These are phyloP conservation scores for Pseudonitzschia delicatissima DNA, from an alignment of 108 stramenopile genomes.

Conservation along the genomic window DNA sequence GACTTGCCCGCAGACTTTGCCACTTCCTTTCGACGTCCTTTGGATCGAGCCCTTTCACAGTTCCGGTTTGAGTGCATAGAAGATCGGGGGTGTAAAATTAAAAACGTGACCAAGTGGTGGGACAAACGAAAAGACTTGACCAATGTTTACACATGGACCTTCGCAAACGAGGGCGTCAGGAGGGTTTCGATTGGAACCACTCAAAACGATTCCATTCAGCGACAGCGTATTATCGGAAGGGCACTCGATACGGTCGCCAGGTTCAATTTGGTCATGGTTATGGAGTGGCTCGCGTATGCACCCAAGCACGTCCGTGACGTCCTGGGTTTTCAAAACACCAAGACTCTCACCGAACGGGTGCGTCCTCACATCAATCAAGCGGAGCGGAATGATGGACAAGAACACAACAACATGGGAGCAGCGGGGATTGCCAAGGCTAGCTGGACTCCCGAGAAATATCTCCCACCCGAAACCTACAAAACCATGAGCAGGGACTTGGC, in stretches of 20 bases:
- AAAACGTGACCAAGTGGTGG: conserved; percentile 72
- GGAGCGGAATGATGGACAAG: conserved; percentile 72
- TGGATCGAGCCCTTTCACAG: conserved; percentile 81
- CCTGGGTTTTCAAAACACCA: conserved; percentile 65
- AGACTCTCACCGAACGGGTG: conserved; percentile 59
- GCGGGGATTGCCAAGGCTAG: conserved; percentile 70
- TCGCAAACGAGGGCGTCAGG: conserved; percentile 44
- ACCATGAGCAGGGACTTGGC: conserved; percentile 80
- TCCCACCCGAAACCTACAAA: conserved; percentile 51
- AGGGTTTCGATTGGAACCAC: conserved; percentile 22
- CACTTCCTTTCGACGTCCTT: conserved; percentile 74
- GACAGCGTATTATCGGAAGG: conserved; percentile 46
- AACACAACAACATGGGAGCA: conserved; percentile 63
- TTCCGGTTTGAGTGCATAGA: conserved; percentile 86
- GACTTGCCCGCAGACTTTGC: conserved; percentile 75
- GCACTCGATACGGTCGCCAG: conserved; percentile 66
- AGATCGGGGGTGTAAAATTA: conserved; percentile 67
- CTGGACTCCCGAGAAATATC: conserved; percentile 67
- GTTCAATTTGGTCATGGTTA: conserved; percentile 70
- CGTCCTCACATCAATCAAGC: conserved; percentile 72
- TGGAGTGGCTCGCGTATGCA: conserved; percentile 85
- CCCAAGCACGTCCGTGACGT: conserved; percentile 50
- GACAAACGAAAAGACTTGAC: conserved; percentile 54
- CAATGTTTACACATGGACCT: conserved; percentile 79
- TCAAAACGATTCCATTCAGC: conserved; percentile 6